phyloP scores from a whole-genome alignment of 192 early-diverging fungal species.

The Entomortierella parvispora region DNA sequence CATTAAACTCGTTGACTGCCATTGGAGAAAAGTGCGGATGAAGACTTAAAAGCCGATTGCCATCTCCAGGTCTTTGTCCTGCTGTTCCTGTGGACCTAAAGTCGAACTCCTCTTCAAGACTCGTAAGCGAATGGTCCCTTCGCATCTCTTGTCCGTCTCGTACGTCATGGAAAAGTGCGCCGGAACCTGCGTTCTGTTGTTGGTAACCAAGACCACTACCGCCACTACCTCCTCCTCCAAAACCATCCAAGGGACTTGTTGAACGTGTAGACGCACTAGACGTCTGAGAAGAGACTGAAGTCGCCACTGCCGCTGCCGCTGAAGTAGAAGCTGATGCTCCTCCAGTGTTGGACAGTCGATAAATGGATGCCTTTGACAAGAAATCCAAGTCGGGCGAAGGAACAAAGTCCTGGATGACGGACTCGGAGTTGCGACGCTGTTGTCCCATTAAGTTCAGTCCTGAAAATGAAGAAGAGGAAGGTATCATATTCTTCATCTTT shows the following conservation, averaged over 20 bases:
- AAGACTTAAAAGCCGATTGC: neutral
- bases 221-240: neutral
- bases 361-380: neutral
- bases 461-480: too few relatives aligned
- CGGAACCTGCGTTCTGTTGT: too few relatives aligned
- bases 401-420: slow-evolving; percentile 16
- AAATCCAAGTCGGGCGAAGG: neutral
- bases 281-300: neutral
- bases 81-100: neutral
- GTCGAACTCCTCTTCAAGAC: neutral
- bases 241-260: neutral
- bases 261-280: neutral
- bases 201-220: neutral
- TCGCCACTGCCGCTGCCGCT: neutral
- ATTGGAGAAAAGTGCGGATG: slow-evolving; percentile 12
- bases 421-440: slow-evolving; percentile 32
- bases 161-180: too few relatives aligned
- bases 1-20: too few relatives aligned
- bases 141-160: too few relatives aligned
- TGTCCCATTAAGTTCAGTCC: neutral
- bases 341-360: too few relatives aligned
- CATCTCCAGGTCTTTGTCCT: too few relatives aligned
- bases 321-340: too few relatives aligned
- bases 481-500: neutral
- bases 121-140: too few relatives aligned